A percentile compares a stretch with the other conserved stretches of the same genome.
Conservation (phyloP, 768 basidiomycete species). For the Mrakia frigida region DNA sequence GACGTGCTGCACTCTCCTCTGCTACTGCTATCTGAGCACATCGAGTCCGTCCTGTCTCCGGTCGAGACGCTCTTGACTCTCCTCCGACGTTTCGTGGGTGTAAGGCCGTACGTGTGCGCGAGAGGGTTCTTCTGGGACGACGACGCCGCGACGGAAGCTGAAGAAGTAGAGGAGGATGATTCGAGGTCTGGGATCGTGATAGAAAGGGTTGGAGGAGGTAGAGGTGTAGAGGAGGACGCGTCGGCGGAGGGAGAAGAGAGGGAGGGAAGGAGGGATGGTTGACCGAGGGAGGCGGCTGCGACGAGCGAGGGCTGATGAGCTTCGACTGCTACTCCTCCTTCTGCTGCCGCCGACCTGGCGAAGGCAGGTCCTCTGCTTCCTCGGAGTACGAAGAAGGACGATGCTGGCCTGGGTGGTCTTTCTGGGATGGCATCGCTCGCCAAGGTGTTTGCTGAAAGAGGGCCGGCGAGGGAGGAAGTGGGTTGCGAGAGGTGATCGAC, state of each 20-base stretch:
- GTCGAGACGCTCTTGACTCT: conserved; percentile 5
- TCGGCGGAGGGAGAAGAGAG: background rate
- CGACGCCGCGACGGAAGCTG: background rate
- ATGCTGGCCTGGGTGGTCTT: background rate
- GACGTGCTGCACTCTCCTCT: no score
- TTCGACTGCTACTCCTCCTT: background rate
- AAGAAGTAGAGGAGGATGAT: background rate
- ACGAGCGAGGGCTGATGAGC: background rate
- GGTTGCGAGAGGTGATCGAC: background rate
- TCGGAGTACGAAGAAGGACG: background rate
- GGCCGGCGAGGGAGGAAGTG: background rate
- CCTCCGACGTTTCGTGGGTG: background rate
- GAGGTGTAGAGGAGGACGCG: background rate
- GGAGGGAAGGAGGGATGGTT: background rate
- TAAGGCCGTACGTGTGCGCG: background rate
- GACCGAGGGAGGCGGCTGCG: background rate
- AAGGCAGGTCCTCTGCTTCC: background rate
- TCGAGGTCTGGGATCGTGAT: background rate
- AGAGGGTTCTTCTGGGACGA: background rate
- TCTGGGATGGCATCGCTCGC: background rate
- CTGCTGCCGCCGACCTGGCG: background rate
- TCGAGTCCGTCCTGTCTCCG: background rate
- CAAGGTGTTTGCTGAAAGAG: background rate
- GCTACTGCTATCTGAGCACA: background rate
- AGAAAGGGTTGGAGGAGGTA: background rate